A percentile compares a stretch with the other conserved stretches of the same genome.
Conservation (phyloP, 805 yeast species). For the Cyberlindnera japonica region DNA sequence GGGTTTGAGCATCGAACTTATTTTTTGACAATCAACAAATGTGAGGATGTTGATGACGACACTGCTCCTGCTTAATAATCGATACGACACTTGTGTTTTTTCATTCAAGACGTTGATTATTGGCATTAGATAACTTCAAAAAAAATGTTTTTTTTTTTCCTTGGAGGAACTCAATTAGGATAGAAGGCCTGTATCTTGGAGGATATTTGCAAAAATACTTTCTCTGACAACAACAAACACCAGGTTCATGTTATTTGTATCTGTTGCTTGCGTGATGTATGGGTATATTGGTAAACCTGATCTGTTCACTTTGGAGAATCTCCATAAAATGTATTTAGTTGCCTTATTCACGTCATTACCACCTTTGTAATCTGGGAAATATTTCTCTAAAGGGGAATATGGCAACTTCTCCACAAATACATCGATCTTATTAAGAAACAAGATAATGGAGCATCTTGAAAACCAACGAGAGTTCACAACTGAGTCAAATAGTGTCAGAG, state of each 20-base stretch:
- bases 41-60: constrained; percentile 23
- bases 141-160: background rate
- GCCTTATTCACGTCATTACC: constrained; percentile 89
- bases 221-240: constrained; percentile 85
- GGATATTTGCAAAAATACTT: constrained; percentile 69
- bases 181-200: constrained; percentile 72
- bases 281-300: constrained; percentile 81
- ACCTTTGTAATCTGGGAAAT: constrained; percentile 88
- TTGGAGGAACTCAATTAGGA: constrained; percentile 29
- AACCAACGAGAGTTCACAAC: constrained; percentile 94
- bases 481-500: constrained; percentile 80
- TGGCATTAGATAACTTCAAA: too few species aligned
- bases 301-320: constrained; percentile 80
- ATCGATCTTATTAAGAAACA: constrained; percentile 87
- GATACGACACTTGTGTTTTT: too few species aligned
- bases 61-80: background rate
- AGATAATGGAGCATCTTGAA: constrained; percentile 76
- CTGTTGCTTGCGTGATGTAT: constrained; percentile 92
- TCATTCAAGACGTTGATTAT: too few species aligned
- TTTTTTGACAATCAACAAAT: constrained; percentile 33
- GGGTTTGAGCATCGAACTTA: constrained; percentile 37
- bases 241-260: constrained; percentile 80
- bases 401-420: constrained; percentile 83
- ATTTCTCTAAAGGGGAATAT: constrained; percentile 72
- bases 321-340: constrained; percentile 86